These are phyloP conservation scores for Pythium phragmiticola DNA, from an alignment of 352 stramenopile genomes.

Conservation along the genomic window DNA sequence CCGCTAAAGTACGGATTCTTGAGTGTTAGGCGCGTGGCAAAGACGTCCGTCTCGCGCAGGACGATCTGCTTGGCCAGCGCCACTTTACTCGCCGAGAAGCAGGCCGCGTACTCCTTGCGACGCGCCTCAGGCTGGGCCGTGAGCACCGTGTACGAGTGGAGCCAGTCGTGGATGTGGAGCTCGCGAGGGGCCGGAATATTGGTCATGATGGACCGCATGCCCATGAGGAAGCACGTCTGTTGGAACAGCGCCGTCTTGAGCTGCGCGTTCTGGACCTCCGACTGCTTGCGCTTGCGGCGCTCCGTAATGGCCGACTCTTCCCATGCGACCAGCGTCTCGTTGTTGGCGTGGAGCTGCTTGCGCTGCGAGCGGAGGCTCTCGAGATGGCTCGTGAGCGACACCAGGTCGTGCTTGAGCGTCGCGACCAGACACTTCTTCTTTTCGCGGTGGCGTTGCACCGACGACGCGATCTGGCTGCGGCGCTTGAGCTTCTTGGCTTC, in stretches of 20 bases:
- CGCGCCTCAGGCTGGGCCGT: slow-evolving; percentile 30
- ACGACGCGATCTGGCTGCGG: slow-evolving; percentile 60
- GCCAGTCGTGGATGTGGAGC: slow-evolving; percentile 73
- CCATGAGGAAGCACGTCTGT: slow-evolving; percentile 55
- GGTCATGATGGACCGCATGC: slow-evolving; percentile 42
- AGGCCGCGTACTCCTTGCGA: slow-evolving; percentile 45
- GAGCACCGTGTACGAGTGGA: slow-evolving; percentile 69
- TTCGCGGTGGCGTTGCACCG: slow-evolving; percentile 64
- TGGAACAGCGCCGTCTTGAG: slow-evolving; percentile 75
- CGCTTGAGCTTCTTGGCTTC: slow-evolving; percentile 60
- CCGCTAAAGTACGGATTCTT: slow-evolving; percentile 37
- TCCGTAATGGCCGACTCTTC: slow-evolving; percentile 64
- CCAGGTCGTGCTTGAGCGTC: slow-evolving; percentile 46
- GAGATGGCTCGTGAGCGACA: slow-evolving; percentile 40
- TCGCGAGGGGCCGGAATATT: slow-evolving; percentile 41
- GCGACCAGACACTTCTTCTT: slow-evolving; percentile 62
- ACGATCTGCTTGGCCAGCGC: slow-evolving; percentile 54
- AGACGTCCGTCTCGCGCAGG: slow-evolving; percentile 46
- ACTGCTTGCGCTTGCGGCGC: slow-evolving; percentile 56
- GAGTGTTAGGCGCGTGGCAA: slow-evolving; percentile 29
- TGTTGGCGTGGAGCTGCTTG: slow-evolving; percentile 37
- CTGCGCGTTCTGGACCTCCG: slow-evolving; percentile 46
- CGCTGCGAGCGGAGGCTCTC: slow-evolving; percentile 40
- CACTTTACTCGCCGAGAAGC: slow-evolving; percentile 60
- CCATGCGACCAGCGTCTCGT: slow-evolving; percentile 50